These are phyloP conservation scores for Aspergillus sergii DNA, from an alignment of 2,329 filamentous ascomycete species.

Conservation along the genomic window DNA sequence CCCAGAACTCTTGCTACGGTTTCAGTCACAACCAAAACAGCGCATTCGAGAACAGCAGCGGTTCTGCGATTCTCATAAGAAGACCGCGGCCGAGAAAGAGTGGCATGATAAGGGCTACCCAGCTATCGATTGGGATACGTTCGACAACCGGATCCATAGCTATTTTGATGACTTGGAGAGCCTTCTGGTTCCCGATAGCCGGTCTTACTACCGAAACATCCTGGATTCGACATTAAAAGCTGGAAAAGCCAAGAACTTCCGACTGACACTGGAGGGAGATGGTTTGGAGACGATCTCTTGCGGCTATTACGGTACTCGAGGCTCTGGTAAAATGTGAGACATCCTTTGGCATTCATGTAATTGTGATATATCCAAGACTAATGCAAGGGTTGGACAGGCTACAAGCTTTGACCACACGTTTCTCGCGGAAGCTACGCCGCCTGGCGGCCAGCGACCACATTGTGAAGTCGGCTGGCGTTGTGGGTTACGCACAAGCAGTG, in stretches of 20 bases:
- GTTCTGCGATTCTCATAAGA: conserved; percentile 68
- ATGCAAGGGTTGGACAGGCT: conserved; percentile 33
- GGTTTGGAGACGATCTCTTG: conserved; percentile 62
- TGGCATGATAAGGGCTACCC: conserved; percentile 66
- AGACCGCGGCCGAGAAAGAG: conserved; percentile 53
- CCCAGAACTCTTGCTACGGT: conserved; percentile 55
- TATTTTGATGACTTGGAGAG: conserved; percentile 60
- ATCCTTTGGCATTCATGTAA: conserved; percentile 5
- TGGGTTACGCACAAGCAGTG: conserved; percentile 71
- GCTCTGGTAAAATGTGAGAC: conserved; percentile 69
- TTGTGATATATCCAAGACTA: conserved; percentile 2
- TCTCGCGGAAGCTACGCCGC: conserved; percentile 63
- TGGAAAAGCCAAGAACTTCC: conserved; percentile 63
- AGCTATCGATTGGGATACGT: conserved; percentile 65
- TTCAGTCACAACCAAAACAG: conserved; percentile 43
- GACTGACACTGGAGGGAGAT: conserved; percentile 52
- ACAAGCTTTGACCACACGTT: conserved; percentile 63
- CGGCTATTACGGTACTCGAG: conserved; percentile 82
- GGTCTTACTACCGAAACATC: conserved; percentile 63
- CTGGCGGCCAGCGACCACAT: conserved; percentile 66
- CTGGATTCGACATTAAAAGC: conserved; percentile 59
- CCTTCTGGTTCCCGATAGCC: conserved; percentile 57
- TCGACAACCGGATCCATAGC: conserved; percentile 61
- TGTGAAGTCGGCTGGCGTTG: conserved; percentile 67
- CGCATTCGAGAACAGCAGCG: conserved; percentile 41